Conservation (phyloP, 345 rosid genomes). For the Pugionium cornutum region DNA sequence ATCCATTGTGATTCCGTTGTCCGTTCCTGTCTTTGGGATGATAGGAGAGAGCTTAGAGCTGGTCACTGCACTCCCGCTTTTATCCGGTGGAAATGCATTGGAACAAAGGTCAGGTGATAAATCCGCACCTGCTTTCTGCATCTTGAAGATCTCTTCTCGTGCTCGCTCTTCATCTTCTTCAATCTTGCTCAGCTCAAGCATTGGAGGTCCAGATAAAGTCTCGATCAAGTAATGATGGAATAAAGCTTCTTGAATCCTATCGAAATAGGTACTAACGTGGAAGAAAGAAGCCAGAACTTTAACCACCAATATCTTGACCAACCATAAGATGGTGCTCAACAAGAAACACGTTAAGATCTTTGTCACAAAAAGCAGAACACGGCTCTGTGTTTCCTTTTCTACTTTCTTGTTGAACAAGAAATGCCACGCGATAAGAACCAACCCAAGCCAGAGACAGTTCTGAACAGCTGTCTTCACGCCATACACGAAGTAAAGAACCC, state of each 20-base stretch:
- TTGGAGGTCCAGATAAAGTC: conserved; percentile 76
- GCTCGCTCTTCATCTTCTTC: conserved; percentile 60
- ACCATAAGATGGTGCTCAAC: conserved; percentile 67
- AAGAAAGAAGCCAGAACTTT: conserved; percentile 85
- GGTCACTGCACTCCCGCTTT: conserved; percentile 41
- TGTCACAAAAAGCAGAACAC: conserved; percentile 54
- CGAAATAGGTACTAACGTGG: conserved; percentile 91
- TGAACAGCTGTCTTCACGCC: conserved; percentile 78
- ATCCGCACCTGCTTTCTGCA: conserved; percentile 65
- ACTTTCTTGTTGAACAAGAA: conserved; percentile 63
- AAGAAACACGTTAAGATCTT: conserved; percentile 66
- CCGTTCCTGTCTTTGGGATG: conserved; percentile 36
- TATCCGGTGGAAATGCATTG: conserved; percentile 45
- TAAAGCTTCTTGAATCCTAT: conserved; percentile 78
- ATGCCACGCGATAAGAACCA: conserved; percentile 75
- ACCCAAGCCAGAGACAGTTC: conserved; percentile 80
- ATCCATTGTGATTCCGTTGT: conserved; percentile 55
- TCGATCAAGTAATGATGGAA: conserved; percentile 85
- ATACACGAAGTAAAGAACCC: conserved; percentile 81
- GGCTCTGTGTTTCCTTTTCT: conserved; percentile 36
- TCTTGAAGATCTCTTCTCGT: conserved; percentile 46
- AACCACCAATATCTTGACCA: conserved; percentile 78
- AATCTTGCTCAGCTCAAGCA: conserved; percentile 50
- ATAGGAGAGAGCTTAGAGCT: conserved; percentile 45
- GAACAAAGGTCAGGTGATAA: conserved; percentile 62